Evolutionary conservation across 768 basidiomycete species (phyloP).

Genomic region (Agaricus bisporus): DNA sequence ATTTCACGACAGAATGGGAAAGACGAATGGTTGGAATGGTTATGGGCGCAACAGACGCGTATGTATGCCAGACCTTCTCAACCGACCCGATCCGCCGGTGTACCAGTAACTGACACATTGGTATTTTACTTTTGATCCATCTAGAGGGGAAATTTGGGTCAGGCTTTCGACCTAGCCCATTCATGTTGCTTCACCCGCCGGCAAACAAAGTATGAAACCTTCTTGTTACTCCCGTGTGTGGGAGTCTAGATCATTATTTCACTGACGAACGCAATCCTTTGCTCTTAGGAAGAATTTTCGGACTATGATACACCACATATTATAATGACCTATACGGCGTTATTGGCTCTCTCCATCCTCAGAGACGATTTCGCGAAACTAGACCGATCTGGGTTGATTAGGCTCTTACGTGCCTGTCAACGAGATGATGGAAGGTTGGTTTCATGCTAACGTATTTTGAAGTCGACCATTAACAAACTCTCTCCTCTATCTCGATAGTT

Average conservation of each 20-base stretch:
- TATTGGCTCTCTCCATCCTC: conserved; percentile 78
- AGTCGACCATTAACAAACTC: background rate
- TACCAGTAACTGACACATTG: background rate
- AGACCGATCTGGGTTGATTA: conserved; percentile 60
- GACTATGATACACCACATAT: conserved; percentile 72
- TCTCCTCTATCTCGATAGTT: conserved; percentile 39
- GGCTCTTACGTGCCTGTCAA: conserved; percentile 70
- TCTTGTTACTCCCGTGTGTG: background rate
- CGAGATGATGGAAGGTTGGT: conserved; percentile 76
- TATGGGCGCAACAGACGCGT: conserved; percentile 83
- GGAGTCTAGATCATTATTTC: background rate
- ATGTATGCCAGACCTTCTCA: conserved; percentile 1
- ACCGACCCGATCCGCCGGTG: background rate
- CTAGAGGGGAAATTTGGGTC: conserved; percentile 53
- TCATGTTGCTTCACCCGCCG: conserved; percentile 39
- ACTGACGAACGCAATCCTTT: background rate
- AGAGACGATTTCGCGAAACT: conserved; percentile 77
- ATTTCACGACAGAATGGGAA: conserved; percentile 45
- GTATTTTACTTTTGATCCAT: too few relatives aligned
- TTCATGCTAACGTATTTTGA: background rate
- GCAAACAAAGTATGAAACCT: conserved; percentile 13
- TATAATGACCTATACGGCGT: conserved; percentile 90
- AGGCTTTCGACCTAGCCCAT: conserved; percentile 73
- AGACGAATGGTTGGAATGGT: conserved; percentile 71
- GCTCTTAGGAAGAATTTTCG: conserved; percentile 25